A percentile compares a stretch with the other conserved stretches of the same genome.
These are phyloP conservation scores for Urtica urens DNA, from an alignment of 306 rosid species.

Conservation along the genomic window DNA sequence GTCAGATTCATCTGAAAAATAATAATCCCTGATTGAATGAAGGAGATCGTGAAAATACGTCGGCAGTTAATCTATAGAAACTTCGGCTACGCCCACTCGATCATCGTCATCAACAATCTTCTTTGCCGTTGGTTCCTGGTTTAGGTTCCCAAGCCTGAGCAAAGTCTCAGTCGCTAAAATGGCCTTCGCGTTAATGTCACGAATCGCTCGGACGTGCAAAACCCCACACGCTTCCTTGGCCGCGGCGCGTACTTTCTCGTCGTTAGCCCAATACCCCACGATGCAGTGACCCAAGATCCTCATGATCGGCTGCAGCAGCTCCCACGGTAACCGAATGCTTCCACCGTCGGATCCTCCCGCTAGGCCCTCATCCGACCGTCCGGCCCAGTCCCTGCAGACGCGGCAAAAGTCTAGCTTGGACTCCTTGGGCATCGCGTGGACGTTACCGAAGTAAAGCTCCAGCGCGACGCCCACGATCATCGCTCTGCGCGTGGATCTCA, in stretches of 20 bases:
- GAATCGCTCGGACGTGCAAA: slow-evolving; percentile 48
- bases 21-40: too few relatives aligned
- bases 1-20: too few relatives aligned
- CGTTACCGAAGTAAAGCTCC: slow-evolving; percentile 40
- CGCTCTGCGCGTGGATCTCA: slow-evolving; percentile 53
- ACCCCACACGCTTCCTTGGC: slow-evolving; percentile 42
- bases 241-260: slow-evolving; percentile 13
- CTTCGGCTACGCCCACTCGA: slow-evolving; percentile 19
- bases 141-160: slow-evolving; percentile 30
- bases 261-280: slow-evolving; percentile 21
- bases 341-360: not conserved
- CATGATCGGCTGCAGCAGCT: slow-evolving; percentile 46
- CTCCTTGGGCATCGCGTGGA: slow-evolving; percentile 21
- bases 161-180: slow-evolving; percentile 56
- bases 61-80: slow-evolving; percentile 1
- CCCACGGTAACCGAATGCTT: slow-evolving; percentile 54
- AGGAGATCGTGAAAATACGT: too few relatives aligned
- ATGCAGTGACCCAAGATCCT: slow-evolving; percentile 59
- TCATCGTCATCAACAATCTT: not conserved
- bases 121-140: not conserved
- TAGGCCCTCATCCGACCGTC: not conserved
- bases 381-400: slow-evolving; percentile 50
- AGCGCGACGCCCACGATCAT: slow-evolving; percentile 54
- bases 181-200: slow-evolving; percentile 52
- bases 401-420: slow-evolving; percentile 60